Base-by-base conservation (phyloP, 2,329 filamentous ascomycete species). In the Dryadomyces quercivorus region DNA sequence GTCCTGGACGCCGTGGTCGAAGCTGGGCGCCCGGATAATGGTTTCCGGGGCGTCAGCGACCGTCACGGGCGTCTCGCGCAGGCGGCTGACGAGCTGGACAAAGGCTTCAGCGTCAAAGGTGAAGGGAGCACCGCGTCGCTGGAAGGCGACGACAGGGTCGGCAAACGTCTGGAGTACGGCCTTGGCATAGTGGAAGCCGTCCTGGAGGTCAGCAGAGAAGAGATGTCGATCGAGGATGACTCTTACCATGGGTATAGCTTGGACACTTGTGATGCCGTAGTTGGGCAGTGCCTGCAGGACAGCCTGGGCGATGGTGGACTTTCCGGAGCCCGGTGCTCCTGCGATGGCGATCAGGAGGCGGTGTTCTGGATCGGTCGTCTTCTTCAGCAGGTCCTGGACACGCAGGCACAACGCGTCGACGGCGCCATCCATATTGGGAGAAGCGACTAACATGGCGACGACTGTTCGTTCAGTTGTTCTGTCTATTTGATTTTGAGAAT, bases 171-270 rank as follows among this genome's bases (percentile, higher is more conserved):
- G 84, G 3, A 98, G 83, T 61, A 91, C 83, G 15, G 84, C 82
- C 31, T 91, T 86, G 7, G 91, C 88, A 48, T 93, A 76, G 69
- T 97, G 93, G 72, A 90, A 98, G 61, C 93, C 93, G 67, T 98
- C 93, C 88, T 51, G 86, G 82, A 0, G 91, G 36, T 36, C 34
- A 40, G 15, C 9, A 16, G 36, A 16, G 36, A 40, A 16, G 36
- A 40, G 34, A 12, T 36, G 34, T 6, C 6, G 34, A 12, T 6
- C 6, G 34, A 36, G 34, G 12, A 97, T 95, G 44, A 92, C 89
- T 46, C 97, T 75, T 66, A 85, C 86, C 40, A 80, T 80, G 10
- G 91, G 87, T 53, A 88, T 69, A 0, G 72, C 68, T 8, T 40
- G 36, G n/a, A 68, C 59, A 6, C 58, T n/a, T 9, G 50, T 6